Percentiles rank a stretch among this genome's conserved stretches.
Conservation (phyloP, 768 basidiomycete genomes). For the Mycena rosella region DNA sequence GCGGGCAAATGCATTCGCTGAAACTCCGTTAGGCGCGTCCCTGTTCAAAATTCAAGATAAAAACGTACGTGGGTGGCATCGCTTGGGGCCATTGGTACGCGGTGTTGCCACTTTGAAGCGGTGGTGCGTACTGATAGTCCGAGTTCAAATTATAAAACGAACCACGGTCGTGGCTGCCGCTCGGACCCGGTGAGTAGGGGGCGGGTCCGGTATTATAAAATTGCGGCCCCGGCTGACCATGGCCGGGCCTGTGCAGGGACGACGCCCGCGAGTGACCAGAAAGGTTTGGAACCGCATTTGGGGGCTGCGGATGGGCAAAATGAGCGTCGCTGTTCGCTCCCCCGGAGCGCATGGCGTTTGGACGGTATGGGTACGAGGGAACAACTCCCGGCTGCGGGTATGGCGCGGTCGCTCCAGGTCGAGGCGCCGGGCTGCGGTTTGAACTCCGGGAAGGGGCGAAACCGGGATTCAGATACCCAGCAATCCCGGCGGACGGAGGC, state of each 20-base stretch:
- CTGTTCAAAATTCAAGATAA: background rate
- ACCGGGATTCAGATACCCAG: background rate
- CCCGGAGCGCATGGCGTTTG: background rate
- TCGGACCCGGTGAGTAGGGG: background rate
- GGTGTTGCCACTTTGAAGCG: background rate
- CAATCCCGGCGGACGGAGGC: slow-evolving; percentile 16
- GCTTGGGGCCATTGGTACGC: background rate
- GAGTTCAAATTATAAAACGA: background rate
- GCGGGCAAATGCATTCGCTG: background rate
- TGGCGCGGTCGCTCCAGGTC: background rate
- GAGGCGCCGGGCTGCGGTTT: background rate
- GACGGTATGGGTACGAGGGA: background rate
- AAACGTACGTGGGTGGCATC: background rate
- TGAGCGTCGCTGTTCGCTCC: background rate
- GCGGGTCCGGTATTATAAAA: background rate
- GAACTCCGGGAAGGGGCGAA: background rate
- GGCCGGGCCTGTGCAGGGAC: background rate
- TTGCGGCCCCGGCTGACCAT: background rate
- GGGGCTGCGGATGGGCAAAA: background rate
- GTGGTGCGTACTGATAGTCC: background rate
- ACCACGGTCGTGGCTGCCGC: background rate
- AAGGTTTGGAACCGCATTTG: background rate
- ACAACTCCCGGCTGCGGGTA: background rate
- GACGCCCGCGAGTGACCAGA: background rate
- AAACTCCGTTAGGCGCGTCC: background rate